phyloP scores from a whole-genome alignment of 2,329 filamentous ascomycete genomes.

The Metarhizium anisopliae region DNA sequence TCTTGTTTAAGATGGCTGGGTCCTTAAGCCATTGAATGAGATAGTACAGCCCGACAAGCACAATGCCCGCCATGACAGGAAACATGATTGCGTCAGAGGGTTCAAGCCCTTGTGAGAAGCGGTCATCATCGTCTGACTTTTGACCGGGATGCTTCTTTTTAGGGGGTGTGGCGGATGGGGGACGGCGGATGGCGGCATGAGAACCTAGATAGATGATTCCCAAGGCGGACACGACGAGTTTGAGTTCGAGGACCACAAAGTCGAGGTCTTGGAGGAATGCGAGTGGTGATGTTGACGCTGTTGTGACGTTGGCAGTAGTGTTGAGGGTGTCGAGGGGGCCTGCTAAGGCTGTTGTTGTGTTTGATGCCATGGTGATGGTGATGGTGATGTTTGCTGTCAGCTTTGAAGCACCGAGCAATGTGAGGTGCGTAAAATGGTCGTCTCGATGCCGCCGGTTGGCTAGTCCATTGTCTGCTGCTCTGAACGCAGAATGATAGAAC shows the following conservation, averaged over 20 bases:
- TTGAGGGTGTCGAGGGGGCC: conserved; percentile 21
- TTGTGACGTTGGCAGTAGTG: conserved; percentile 17
- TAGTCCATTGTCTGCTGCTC: too few relatives aligned
- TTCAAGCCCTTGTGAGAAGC: conserved; percentile 39
- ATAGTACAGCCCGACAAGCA: conserved; percentile 72
- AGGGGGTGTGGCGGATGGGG: conserved; percentile 63
- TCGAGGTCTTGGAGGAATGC: conserved; percentile 25
- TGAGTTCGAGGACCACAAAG: conserved; percentile 35
- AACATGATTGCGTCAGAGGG: conserved; percentile 78
- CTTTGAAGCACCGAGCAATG: too few relatives aligned
- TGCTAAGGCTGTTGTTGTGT: conserved; percentile 11
- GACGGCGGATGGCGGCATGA: conserved; percentile 76
- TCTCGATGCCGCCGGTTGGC: too few relatives aligned
- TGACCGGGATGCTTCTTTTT: conserved; percentile 30
- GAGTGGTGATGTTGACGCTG: conserved; percentile 16
- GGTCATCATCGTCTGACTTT: conserved; percentile 34
- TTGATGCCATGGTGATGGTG: conserved; percentile 8
- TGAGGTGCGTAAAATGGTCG: too few relatives aligned
- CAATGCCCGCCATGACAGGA: conserved; percentile 65
- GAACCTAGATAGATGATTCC: conserved; percentile 78
- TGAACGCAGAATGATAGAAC: too few relatives aligned
- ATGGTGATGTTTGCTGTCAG: not conserved
- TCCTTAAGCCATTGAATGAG: conserved; percentile 85
- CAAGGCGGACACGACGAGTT: conserved; percentile 56
- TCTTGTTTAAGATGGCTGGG: conserved; percentile 69